These are phyloP conservation scores for Xanthoconium purpureum DNA, from an alignment of 768 basidiomycete genomes.

Conservation along the genomic window DNA sequence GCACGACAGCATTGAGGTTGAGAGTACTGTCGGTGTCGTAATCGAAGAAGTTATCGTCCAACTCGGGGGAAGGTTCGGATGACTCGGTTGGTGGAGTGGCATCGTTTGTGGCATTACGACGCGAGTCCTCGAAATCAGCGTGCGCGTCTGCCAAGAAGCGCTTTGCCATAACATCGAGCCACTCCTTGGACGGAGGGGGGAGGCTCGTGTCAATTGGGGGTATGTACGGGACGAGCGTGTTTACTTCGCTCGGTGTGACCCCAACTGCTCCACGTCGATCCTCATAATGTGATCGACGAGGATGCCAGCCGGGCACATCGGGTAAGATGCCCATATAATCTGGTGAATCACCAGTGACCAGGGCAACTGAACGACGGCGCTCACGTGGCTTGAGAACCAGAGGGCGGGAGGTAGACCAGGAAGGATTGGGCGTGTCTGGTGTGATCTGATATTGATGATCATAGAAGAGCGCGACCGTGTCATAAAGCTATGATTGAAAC, in stretches of 20 bases:
- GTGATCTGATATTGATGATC: constrained; percentile 20
- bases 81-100: neutral
- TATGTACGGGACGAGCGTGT: constrained; percentile 24
- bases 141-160: constrained; percentile 14
- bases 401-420: constrained; percentile 9
- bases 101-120: neutral
- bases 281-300: constrained; percentile 26
- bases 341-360: constrained; percentile 12
- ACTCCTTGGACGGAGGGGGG: constrained; percentile 13
- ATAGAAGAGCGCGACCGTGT: constrained; percentile 27
- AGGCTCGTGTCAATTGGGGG: constrained; percentile 22
- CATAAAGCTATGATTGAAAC: constrained; percentile 25
- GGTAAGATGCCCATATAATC: constrained; percentile 27
- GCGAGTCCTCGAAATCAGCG: constrained; percentile 8
- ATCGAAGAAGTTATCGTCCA: constrained; percentile 15
- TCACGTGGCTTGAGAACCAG: constrained; percentile 13
- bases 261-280: constrained; percentile 21
- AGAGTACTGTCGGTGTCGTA: constrained; percentile 24
- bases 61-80: neutral
- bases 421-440: constrained; percentile 10
- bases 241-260: constrained; percentile 28
- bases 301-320: constrained; percentile 21
- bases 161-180: constrained; percentile 17
- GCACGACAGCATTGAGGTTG: constrained; percentile 5
- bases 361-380: constrained; percentile 14